A percentile compares a stretch with the other conserved stretches of the same genome.
Evolutionary conservation across 805 yeast genomes (phyloP).

Genomic region (Tetrapisispora arboricola): DNA sequence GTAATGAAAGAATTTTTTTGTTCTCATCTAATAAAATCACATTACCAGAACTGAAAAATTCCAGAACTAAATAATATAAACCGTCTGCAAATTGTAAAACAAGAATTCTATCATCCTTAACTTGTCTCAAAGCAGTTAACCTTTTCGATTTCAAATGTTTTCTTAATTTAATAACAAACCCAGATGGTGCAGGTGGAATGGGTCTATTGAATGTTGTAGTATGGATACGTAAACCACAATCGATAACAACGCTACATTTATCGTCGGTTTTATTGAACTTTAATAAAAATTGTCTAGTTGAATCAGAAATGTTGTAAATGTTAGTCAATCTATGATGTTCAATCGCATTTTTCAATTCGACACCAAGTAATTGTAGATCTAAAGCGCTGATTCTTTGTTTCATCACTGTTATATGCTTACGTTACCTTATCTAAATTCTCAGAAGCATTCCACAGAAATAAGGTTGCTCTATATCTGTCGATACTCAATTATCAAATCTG

Average conservation of each 20-base stretch:
- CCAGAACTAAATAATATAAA: conserved; percentile 62
- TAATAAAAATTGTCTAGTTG: conserved; percentile 61
- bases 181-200: conserved; percentile 71
- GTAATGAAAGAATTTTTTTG: conserved; percentile 57
- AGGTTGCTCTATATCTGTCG: too few relatives aligned
- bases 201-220: conserved; percentile 73
- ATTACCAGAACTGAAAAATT: conserved; percentile 94
- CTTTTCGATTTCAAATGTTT: conserved; percentile 78
- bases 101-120: conserved; percentile 72
- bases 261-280: conserved; percentile 80
- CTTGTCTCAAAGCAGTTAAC: conserved; percentile 59
- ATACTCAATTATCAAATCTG: too few relatives aligned
- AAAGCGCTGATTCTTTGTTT: conserved; percentile 82
- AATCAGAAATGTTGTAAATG: conserved; percentile 68
- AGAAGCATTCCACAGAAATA: too few relatives aligned
- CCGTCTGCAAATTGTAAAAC: conserved; percentile 84
- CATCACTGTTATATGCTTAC: conserved; percentile 13
- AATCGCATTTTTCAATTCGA: conserved; percentile 51
- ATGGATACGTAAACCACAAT: conserved; percentile 78
- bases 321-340: conserved; percentile 68
- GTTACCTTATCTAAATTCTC: too few relatives aligned
- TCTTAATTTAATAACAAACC: conserved; percentile 75
- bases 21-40: conserved; percentile 65
- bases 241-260: conserved; percentile 63
- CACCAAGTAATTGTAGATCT: conserved; percentile 62